Evolutionary conservation across 805 yeast genomes (phyloP), one percentile per base, ranked within the genome.

Genomic region (Metschnikowia cerradonensis): DNA sequence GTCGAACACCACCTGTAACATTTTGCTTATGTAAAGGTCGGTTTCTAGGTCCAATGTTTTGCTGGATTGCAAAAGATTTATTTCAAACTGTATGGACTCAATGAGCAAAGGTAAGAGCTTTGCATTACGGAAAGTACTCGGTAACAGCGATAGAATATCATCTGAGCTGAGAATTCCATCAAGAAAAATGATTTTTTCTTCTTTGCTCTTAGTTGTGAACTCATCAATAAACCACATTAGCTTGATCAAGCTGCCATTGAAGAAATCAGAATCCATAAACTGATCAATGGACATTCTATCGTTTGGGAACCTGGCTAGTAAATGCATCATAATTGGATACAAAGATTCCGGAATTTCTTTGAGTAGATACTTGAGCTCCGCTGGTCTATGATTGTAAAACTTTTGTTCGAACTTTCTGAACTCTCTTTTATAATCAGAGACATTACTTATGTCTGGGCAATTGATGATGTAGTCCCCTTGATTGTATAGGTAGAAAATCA

Each of bases 151-250:
- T 19, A 73, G 57, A 20, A 73, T 55, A 17, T 56, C 53, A 48
- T 61, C n/a, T 36, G 51, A 32, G 17, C 53, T 37, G n/a, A 79
- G 66, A 48, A 92, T 72, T 1, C 90, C 90, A 48, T 78, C 78
- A 56, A 91, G 73, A 62, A 90, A 90, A 0, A 81, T 72, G 22
- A 79, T 65, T 59, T 85, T 86, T 51, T 92, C 97, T 15, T 76
- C 77, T 6, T 74, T 71, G 2, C 84, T 70, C 58, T 87, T 85
- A 0, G 96, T 87, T 8, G 90, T 81, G 54, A 88, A 83, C 50
- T 88, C 94, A 62, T 92, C 97, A 41, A 92, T 67, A 58, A 86
- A 84, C 65, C 85, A 82, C 72, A 92, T 76, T 2, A 95, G 84
- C 60, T 86, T 85, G 47, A 92, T 82, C 45, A 90, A 71, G 47